Conservation (phyloP, 1,284 basidiomycete genomes). For the Cryptococcus jaspeensis region DNA sequence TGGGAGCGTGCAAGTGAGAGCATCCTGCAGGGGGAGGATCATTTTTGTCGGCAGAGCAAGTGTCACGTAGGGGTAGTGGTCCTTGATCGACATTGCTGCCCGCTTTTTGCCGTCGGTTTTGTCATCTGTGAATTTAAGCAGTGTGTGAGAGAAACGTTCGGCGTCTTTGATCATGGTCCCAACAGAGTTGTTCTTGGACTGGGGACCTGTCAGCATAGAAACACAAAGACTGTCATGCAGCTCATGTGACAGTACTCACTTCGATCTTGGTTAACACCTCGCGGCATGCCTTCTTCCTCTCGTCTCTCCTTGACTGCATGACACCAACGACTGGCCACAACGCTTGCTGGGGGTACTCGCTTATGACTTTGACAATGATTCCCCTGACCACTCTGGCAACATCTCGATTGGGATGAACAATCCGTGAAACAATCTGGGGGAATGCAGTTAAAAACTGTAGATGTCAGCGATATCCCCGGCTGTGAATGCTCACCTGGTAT, state of each 20-base stretch:
- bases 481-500: constrained; percentile 63
- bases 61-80: constrained; percentile 63
- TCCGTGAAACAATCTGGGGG: constrained; percentile 93
- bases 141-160: constrained; percentile 26
- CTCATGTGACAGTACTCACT: constrained; percentile 25
- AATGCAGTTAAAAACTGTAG: constrained; percentile 93
- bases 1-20: constrained; percentile 84
- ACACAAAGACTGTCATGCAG: not conserved
- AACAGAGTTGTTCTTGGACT: not conserved
- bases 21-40: constrained; percentile 90
- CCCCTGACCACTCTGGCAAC: constrained; percentile 66
- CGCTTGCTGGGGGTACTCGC: constrained; percentile 84
- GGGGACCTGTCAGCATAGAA: not conserved
- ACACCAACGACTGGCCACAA: constrained; percentile 92
- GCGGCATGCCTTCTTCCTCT: constrained; percentile 56
- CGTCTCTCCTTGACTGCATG: constrained; percentile 74
- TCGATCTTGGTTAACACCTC: constrained; percentile 39
- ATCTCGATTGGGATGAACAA: constrained; percentile 72
- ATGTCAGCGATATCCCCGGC: not conserved
- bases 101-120: constrained; percentile 40
- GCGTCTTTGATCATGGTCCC: constrained; percentile 37
- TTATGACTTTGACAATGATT: constrained; percentile 73
- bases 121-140: constrained; percentile 45
- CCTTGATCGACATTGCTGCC: constrained; percentile 25
- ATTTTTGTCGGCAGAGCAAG: constrained; percentile 63